phyloP scores from a whole-genome alignment of 768 basidiomycete species.

The Cystofilobasidium capitatum region DNA sequence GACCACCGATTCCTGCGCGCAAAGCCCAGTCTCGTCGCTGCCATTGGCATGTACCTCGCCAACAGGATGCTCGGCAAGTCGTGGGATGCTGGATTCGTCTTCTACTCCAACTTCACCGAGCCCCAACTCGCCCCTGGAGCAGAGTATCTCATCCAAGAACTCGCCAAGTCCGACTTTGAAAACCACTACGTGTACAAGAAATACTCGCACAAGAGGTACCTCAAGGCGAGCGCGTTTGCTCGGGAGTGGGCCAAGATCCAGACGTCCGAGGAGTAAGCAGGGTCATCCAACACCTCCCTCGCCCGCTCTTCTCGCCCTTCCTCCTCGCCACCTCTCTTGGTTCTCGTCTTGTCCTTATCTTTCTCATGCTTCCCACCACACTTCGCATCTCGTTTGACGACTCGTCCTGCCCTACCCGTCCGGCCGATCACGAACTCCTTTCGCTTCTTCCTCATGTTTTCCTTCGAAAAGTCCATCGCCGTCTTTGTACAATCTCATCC shows the following conservation, averaged over 20 bases:
- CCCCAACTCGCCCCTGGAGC: slow-evolving; percentile 76
- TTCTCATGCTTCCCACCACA: background rate
- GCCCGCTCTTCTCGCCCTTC: background rate
- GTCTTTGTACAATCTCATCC: background rate
- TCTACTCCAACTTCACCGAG: slow-evolving; percentile 83
- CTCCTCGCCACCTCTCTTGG: background rate
- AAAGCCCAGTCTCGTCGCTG: slow-evolving; percentile 87
- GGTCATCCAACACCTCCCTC: background rate
- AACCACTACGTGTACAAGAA: slow-evolving; percentile 85
- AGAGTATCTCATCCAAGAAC: slow-evolving; percentile 67
- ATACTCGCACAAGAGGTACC: slow-evolving; percentile 79
- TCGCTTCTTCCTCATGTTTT: background rate
- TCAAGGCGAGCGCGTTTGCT: slow-evolving; percentile 16
- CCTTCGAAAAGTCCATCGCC: too few relatives aligned
- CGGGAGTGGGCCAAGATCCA: slow-evolving; percentile 22
- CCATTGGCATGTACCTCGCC: slow-evolving; percentile 94
- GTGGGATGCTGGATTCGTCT: slow-evolving; percentile 91
- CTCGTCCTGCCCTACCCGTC: background rate
- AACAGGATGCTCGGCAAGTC: slow-evolving; percentile 85
- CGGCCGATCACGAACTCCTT: background rate
- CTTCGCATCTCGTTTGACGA: background rate
- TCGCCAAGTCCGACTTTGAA: slow-evolving; percentile 69
- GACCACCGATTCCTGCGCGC: slow-evolving; percentile 86
- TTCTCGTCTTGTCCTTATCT: background rate
- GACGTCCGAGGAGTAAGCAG: background rate